These are phyloP conservation scores for grape (Vitis vinifera) DNA, from an alignment of 164 flowering plant species.

Conservation along the genomic window ASM3070453v1 NC_081818.1:27033501-27034000, in stretches of 20 bases:
- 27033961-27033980: background rate
- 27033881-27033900: slow-evolving; percentile 65
- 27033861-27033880: slow-evolving; percentile 86
- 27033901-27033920: background rate
- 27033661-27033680: slow-evolving; percentile 23
- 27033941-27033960: background rate
- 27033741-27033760: slow-evolving; percentile 81
- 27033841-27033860: slow-evolving; percentile 70
- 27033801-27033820: slow-evolving; percentile 86
- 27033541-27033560: slow-evolving; percentile 91
- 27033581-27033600: slow-evolving; percentile 83
- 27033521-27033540: slow-evolving; percentile 81
- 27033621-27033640: slow-evolving; percentile 78
- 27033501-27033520: slow-evolving; percentile 92
- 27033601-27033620: slow-evolving; percentile 91
- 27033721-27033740: slow-evolving; percentile 65
- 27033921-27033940: background rate
- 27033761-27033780: slow-evolving; percentile 75
- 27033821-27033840: slow-evolving; percentile 71
- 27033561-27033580: slow-evolving; percentile 82
- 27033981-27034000: no score
- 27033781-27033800: slow-evolving; percentile 88
- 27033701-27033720: background rate
- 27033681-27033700: slow-evolving; percentile 8
- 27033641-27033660: slow-evolving; percentile 60